Evolutionary conservation across 2,329 filamentous ascomycete species (phyloP).

Genomic region (Penicillium sp.): DNA sequence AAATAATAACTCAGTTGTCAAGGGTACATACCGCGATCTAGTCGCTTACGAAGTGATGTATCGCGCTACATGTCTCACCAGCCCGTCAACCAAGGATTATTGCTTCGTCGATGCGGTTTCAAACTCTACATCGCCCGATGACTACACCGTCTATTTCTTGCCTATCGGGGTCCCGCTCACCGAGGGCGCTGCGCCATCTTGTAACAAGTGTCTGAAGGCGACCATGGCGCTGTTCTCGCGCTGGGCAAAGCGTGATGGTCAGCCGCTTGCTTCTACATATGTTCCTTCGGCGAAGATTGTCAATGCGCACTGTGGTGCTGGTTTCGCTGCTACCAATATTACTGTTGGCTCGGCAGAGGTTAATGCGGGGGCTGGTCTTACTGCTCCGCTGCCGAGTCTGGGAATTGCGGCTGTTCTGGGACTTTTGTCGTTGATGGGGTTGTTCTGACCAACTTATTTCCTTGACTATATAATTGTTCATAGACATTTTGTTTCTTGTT

Average conservation of each 20-base stretch:
- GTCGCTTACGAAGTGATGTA: constrained; percentile 74
- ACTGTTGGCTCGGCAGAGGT: constrained; percentile 24
- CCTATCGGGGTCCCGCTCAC: constrained; percentile 72
- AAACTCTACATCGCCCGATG: constrained; percentile 65
- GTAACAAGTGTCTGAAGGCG: constrained; percentile 69
- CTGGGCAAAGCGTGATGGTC: constrained; percentile 61
- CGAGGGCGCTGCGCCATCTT: constrained; percentile 64
- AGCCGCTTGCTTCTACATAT: constrained; percentile 68
- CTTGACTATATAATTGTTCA: neutral
- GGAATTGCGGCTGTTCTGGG: constrained; percentile 3
- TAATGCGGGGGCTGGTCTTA: constrained; percentile 10
- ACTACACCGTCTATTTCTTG: constrained; percentile 80
- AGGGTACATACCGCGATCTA: constrained; percentile 71
- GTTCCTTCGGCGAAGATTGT: constrained; percentile 66
- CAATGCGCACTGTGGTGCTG: constrained; percentile 59
- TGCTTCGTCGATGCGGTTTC: constrained; percentile 78
- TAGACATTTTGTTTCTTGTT: constrained; percentile 5
- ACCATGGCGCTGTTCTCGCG: constrained; percentile 78
- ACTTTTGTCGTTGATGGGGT: constrained; percentile 5
- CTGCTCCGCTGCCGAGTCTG: constrained; percentile 3
- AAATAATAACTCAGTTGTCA: constrained; percentile 64
- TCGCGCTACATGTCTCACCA: constrained; percentile 72
- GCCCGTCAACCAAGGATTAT: constrained; percentile 64
- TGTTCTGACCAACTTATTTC: constrained; percentile 9
- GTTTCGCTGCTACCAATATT: constrained; percentile 52